Evolutionary conservation across 2,329 filamentous ascomycete species (phyloP).

Genomic region (Fusarium secorum): DNA sequence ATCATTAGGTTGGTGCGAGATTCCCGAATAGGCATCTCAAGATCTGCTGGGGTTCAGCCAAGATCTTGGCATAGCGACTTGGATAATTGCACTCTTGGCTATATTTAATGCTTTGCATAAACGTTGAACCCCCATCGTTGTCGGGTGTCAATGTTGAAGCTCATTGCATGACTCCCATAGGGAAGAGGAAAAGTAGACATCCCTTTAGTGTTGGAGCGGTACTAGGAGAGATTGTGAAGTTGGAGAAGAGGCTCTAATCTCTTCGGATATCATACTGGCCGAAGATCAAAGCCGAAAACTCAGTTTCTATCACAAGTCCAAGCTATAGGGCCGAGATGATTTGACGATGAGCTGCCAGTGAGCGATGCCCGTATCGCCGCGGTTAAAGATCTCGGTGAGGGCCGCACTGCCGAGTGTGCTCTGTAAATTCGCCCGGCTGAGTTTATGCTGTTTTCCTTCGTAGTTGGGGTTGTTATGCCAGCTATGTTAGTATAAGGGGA

Average conservation of each 20-base stretch:
- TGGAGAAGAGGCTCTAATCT: neutral
- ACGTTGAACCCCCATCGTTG: neutral
- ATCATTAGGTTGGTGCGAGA: neutral
- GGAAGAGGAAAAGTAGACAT: neutral
- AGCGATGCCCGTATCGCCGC: neutral
- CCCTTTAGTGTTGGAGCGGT: neutral
- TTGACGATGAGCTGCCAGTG: too few relatives aligned
- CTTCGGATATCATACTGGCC: neutral
- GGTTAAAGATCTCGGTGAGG: neutral
- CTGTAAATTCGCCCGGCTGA: too few relatives aligned
- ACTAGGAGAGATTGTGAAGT: too few relatives aligned
- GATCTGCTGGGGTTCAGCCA: neutral
- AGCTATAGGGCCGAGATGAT: neutral
- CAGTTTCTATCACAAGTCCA: neutral
- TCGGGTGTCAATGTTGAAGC: neutral
- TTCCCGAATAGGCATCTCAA: neutral
- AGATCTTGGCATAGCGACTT: slow-evolving; percentile 9
- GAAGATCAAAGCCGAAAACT: neutral
- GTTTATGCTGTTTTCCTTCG: neutral
- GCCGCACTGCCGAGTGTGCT: neutral
- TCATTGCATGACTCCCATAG: too few relatives aligned
- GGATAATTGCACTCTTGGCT: neutral
- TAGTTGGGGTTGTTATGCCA: fast-evolving
- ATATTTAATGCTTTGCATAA: neutral
- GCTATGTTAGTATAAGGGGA: too few relatives aligned